phyloP scores from a whole-genome alignment of 2,329 filamentous ascomycete species.

The Graphilbum fragrans region DNA sequence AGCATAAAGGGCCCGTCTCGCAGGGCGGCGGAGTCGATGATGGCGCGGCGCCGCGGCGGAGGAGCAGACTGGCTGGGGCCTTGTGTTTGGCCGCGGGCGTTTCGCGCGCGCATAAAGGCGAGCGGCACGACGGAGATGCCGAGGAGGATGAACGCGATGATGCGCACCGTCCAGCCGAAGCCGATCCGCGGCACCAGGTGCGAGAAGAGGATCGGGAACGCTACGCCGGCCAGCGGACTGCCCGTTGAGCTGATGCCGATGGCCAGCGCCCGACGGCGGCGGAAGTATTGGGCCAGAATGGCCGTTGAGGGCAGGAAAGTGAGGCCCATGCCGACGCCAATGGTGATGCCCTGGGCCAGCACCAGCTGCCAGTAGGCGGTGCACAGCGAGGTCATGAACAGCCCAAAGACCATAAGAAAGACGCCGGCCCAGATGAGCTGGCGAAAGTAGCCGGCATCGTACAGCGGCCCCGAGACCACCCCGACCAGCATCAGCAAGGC shows the following conservation, averaged over 20 bases:
- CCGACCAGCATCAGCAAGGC: constrained; percentile 28
- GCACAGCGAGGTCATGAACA: constrained; percentile 33
- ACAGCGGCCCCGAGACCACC: constrained; percentile 26
- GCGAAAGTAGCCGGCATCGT: constrained; percentile 29
- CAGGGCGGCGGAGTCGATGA: constrained; percentile 15
- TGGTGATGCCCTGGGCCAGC: constrained; percentile 25
- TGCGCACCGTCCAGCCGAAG: constrained; percentile 28
- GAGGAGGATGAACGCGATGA: constrained; percentile 38
- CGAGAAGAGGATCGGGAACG: constrained; percentile 32
- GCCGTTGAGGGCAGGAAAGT: constrained; percentile 22
- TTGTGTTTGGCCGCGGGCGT: not conserved
- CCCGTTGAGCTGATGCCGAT: constrained; percentile 21
- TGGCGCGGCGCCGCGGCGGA: constrained; percentile 1
- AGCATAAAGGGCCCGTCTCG: constrained; percentile 25
- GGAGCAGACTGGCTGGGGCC: not conserved
- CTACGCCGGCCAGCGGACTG: constrained; percentile 26
- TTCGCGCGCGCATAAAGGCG: constrained; percentile 24
- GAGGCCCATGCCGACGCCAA: constrained; percentile 23
- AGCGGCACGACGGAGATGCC: constrained; percentile 24
- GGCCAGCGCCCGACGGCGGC: constrained; percentile 17
- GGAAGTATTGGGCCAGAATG: constrained; percentile 28
- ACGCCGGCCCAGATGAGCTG: constrained; percentile 22
- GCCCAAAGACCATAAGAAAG: constrained; percentile 23
- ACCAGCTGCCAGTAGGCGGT: constrained; percentile 29
- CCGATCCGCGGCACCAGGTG: constrained; percentile 16